Base-by-base conservation (phyloP, 352 stramenopile species). In the Pythium rishiriense region DNA sequence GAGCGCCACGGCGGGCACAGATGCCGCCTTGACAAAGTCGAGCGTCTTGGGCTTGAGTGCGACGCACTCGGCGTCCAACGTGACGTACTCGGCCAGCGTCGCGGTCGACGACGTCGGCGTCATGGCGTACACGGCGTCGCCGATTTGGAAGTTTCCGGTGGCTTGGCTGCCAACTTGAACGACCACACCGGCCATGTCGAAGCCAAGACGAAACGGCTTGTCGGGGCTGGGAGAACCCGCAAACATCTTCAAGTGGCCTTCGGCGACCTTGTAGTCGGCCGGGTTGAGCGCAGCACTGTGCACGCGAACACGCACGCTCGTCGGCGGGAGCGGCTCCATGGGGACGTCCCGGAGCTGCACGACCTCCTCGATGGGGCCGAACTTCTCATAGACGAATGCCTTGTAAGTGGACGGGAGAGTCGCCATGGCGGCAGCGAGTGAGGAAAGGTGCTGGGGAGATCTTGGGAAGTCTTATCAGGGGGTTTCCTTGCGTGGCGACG, bases 31-130 rank as follows among this genome's bases (percentile, higher is more conserved):
- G 10, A 73, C 58, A 29, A 83, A 81, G 22, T 60, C 73, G 22
- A 80, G 45, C 21, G 61, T 75, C 15, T 42, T 70, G 2, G 77
- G 77, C 55, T 88, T 88, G 8, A 57, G 54, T 0, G 73, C 75
- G 19, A 88, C 64, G 3, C 62, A 60, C 15, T 75, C 31, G 11
- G 63, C 69, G 15, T 75, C 64, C 10, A 74, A 15, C 21, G 62
- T 59, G 15, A 79, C 35, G 46, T 81, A 85, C 63, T 85, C 74
- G 55, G 64, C 76, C 24, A 85, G 66, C 14, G 69, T 50, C 8
- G 17, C 47, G 4, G 41, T 52, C 15, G 60, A 0, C 0, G 21
- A 17, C 26, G 49, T 37, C 6, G 24, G 47, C 21, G 52, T 12
- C 55, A 72, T 74, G 19, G 45, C 69, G 33, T 69, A 65, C 22